Evolutionary conservation across 495 filamentous ascomycete species (phyloP).

Genomic region (Aspergillus carlsbadensis): DNA sequence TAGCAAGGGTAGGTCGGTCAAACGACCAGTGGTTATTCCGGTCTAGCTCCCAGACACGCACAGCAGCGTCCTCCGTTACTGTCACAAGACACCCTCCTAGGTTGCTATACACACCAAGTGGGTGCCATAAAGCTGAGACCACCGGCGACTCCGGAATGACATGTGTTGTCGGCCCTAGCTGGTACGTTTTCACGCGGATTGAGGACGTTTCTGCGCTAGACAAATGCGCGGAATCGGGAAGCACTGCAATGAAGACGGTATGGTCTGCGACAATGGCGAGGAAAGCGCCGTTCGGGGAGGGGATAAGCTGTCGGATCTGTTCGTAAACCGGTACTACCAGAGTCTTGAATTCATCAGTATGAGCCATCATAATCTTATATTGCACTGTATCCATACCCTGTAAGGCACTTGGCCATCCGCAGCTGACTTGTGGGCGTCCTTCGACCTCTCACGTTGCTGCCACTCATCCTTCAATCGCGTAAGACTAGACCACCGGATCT

Average conservation of each 20-base stretch:
- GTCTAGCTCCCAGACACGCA: constrained; percentile 85
- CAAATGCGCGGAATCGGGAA: constrained; percentile 75
- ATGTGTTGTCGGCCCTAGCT: constrained; percentile 83
- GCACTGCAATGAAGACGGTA: constrained; percentile 75
- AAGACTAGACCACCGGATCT: constrained; percentile 85
- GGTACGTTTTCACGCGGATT: constrained; percentile 76
- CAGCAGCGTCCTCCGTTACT: constrained; percentile 78
- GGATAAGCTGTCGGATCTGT: constrained; percentile 75
- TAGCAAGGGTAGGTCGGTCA: constrained; percentile 72
- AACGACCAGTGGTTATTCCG: constrained; percentile 78
- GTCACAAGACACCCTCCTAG: constrained; percentile 68
- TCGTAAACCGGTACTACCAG: constrained; percentile 70
- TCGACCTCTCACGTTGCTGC: constrained; percentile 46
- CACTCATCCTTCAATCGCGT: constrained; percentile 71
- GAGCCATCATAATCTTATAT: background rate
- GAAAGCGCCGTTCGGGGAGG: constrained; percentile 75
- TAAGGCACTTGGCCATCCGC: constrained; percentile 21
- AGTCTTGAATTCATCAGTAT: constrained; percentile 42
- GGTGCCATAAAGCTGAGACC: constrained; percentile 82
- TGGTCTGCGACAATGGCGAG: constrained; percentile 81
- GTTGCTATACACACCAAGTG: constrained; percentile 67
- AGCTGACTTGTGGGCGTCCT: constrained; percentile 27
- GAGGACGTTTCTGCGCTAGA: constrained; percentile 58
- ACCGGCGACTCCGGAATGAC: constrained; percentile 78
- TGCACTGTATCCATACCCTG: constrained; percentile 29